Evolutionary conservation across 805 yeast species (phyloP).

Genomic region (Maudiozyma saulgeensis): DNA sequence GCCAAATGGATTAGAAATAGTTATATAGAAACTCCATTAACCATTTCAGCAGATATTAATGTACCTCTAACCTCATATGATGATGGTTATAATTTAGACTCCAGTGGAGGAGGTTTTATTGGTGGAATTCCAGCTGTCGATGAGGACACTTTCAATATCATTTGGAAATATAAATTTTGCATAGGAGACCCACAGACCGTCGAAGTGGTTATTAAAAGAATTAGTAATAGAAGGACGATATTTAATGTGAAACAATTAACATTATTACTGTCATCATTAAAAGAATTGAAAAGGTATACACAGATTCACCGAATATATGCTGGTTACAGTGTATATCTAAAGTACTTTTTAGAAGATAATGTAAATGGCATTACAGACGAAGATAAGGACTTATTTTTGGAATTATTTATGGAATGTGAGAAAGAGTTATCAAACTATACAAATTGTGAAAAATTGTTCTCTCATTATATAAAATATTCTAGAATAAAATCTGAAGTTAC

Average conservation of each 20-base stretch:
- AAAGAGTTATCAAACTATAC: constrained; percentile 13
- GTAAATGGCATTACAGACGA: neutral
- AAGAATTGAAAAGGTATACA: constrained; percentile 6
- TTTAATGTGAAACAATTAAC: constrained; percentile 15
- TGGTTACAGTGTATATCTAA: constrained; percentile 7
- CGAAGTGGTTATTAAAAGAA: constrained; percentile 5
- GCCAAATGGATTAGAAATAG: constrained; percentile 8
- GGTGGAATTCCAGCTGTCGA: constrained; percentile 5
- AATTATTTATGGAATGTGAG: constrained; percentile 13
- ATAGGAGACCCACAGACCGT: constrained; percentile 9
- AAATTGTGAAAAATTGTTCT: constrained; percentile 20
- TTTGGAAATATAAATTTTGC: constrained; percentile 15
- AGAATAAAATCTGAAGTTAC: constrained; percentile 13
- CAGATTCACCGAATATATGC: constrained; percentile 18
- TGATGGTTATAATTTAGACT: neutral
- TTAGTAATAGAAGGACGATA: constrained; percentile 4
- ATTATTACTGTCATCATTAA: constrained; percentile 9
- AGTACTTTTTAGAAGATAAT: neutral
- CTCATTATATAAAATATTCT: constrained; percentile 21
- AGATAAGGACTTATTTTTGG: constrained; percentile 8
- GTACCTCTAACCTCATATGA: neutral
- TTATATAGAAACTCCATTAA: constrained; percentile 3
- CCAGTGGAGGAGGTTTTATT: constrained; percentile 2
- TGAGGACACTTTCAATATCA: constrained; percentile 6
- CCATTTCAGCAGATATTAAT: neutral